phyloP scores from a whole-genome alignment of 2,329 filamentous ascomycete genomes.

The Sporothrix phasma region DNA sequence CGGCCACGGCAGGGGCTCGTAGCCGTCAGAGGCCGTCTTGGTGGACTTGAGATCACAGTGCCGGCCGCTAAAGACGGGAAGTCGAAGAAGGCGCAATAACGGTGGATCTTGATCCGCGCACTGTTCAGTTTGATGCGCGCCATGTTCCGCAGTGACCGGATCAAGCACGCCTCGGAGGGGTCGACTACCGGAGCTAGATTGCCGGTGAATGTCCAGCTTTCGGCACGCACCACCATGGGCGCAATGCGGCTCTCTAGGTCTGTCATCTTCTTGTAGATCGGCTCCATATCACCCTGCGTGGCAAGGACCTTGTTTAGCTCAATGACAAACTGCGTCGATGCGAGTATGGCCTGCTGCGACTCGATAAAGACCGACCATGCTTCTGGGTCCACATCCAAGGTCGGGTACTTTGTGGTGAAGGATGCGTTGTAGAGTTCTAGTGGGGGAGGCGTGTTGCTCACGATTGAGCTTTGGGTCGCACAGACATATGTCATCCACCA shows the following conservation, averaged over 20 bases:
- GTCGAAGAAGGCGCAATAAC: conserved; percentile 42
- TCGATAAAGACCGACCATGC: conserved; percentile 36
- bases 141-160: conserved; percentile 36
- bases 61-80: conserved; percentile 39
- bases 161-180: conserved; percentile 31
- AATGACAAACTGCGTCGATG: conserved; percentile 38
- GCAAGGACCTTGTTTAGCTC: conserved; percentile 36
- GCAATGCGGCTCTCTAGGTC: conserved; percentile 32
- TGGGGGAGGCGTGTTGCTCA: conserved; percentile 33
- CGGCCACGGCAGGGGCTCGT: conserved; percentile 27
- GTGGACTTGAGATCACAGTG: conserved; percentile 38
- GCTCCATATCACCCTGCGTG: conserved; percentile 29
- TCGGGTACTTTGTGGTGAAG: conserved; percentile 36
- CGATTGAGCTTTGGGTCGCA: conserved; percentile 40
- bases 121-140: conserved; percentile 42
- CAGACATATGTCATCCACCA: conserved; percentile 49
- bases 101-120: conserved; percentile 41
- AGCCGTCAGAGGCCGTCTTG: conserved; percentile 21
- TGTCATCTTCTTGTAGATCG: conserved; percentile 32
- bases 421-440: conserved; percentile 23
- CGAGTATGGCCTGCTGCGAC: conserved; percentile 38
- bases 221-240: conserved; percentile 29
- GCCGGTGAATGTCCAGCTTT: conserved; percentile 28
- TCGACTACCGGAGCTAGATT: conserved; percentile 29
- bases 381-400: conserved; percentile 33